These are phyloP conservation scores for Kentomonas sorsogonicus DNA, from an alignment of 208 protist species.

Conservation along the genomic window DNA sequence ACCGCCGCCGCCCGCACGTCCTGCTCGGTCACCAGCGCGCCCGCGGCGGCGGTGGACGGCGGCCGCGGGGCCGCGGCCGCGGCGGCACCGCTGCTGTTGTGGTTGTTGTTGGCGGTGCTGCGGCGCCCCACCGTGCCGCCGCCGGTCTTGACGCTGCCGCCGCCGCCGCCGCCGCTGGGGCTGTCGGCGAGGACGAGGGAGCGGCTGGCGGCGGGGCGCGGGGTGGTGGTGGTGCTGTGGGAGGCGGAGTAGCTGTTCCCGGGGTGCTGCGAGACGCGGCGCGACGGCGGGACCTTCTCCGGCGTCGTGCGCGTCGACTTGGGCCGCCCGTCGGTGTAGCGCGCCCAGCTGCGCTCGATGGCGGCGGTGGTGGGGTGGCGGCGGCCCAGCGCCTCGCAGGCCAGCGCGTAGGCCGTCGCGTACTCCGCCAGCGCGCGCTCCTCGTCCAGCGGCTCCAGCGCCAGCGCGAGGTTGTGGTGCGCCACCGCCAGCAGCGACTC, in stretches of 20 bases:
- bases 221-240: not conserved
- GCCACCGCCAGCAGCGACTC: slow-evolving; percentile 78
- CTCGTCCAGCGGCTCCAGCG: slow-evolving; percentile 69
- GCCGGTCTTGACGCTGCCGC: not conserved
- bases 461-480: slow-evolving; percentile 90
- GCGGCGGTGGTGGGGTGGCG: slow-evolving; percentile 49
- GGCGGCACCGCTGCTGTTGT: not conserved
- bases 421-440: slow-evolving; percentile 68
- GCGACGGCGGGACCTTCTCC: too few relatives aligned
- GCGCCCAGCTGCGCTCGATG: slow-evolving; percentile 69
- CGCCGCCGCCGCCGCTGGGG: not conserved
- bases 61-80: not conserved
- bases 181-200: not conserved
- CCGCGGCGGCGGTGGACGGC: not conserved
- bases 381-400: slow-evolving; percentile 34
- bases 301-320: not conserved
- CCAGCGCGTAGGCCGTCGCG: slow-evolving; percentile 41
- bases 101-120: not conserved
- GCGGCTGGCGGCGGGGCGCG: not conserved
- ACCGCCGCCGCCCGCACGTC: not conserved
- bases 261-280: too few relatives aligned
- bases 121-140: not conserved
- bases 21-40: not conserved
- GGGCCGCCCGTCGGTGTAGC: slow-evolving; percentile 32
- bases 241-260: too few relatives aligned